Conservation (phyloP, 345 rosid genomes). For the Combretum micranthum region DNA sequence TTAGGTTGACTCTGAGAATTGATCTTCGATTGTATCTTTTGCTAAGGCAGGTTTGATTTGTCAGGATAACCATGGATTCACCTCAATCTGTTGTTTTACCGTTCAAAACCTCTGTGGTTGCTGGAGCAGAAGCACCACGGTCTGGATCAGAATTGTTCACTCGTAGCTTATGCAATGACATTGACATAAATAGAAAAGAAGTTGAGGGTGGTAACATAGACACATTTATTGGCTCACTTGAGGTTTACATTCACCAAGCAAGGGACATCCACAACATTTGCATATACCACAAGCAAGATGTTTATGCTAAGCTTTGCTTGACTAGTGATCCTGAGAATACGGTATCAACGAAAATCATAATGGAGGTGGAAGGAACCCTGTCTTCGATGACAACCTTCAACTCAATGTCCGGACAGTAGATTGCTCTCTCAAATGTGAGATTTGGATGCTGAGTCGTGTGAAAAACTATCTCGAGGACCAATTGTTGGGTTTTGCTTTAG, state of each 20-base stretch:
- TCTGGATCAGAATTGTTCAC: constrained; percentile 27
- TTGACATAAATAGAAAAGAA: constrained; percentile 32
- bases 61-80: constrained; percentile 60
- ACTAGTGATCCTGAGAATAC: constrained; percentile 75
- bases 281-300: constrained; percentile 99
- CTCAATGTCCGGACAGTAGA: constrained; percentile 65
- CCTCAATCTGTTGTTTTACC: constrained; percentile 97
- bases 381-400: constrained; percentile 63
- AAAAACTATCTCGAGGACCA: constrained; percentile 97
- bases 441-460: constrained; percentile 98
- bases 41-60: constrained; percentile 18
- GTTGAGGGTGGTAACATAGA: constrained; percentile 21
- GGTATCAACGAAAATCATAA: constrained; percentile 86
- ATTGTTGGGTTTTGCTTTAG: constrained; percentile 80
- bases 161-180: constrained; percentile 27
- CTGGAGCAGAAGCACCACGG: constrained; percentile 37
- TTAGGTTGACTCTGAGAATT: too few species aligned
- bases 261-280: constrained; percentile 98
- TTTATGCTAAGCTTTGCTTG: constrained; percentile 91
- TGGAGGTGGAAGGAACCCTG: constrained; percentile 98
- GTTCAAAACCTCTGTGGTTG: constrained; percentile 42
- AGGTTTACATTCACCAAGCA: constrained; percentile 80
- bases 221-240: constrained; percentile 54
- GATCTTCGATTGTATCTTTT: too few species aligned
- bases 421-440: constrained; percentile 81